These are phyloP conservation scores for Globisporangium cystogenes DNA, from an alignment of 352 stramenopile genomes.

Conservation along the genomic window DNA sequence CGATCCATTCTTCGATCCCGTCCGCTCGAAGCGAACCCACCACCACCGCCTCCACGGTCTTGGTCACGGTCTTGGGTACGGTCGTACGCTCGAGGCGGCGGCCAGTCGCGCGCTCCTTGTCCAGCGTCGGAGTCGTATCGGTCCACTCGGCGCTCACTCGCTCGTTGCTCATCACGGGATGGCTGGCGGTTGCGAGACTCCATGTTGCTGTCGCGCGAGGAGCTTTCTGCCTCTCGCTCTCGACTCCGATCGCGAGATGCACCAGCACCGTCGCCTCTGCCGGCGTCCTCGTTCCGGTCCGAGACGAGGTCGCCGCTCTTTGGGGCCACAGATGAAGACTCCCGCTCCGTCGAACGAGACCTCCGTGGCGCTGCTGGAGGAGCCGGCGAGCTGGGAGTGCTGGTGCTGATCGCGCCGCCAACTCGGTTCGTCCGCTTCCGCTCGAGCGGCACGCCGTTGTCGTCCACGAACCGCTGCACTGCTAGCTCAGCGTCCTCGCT, in stretches of 20 bases:
- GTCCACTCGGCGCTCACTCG: neutral
- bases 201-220: neutral
- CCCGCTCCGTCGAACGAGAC: conserved; percentile 34
- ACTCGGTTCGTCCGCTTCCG: conserved; percentile 30
- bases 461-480: conserved; percentile 32
- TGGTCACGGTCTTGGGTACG: neutral
- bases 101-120: neutral
- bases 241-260: neutral
- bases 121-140: neutral
- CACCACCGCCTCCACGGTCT: conserved; percentile 2
- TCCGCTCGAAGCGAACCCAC: neutral
- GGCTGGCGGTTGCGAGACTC: conserved; percentile 6
- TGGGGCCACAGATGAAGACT: conserved; percentile 4
- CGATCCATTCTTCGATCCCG: conserved; percentile 1
- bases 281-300: neutral
- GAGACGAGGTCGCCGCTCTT: neutral
- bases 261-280: neutral
- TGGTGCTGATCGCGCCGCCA: conserved; percentile 21
- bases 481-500: conserved; percentile 40
- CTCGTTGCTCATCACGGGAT: conserved; percentile 5
- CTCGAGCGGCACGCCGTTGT: conserved; percentile 30
- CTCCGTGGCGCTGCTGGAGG: conserved; percentile 11
- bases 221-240: neutral
- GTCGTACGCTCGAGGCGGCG: conserved; percentile 2
- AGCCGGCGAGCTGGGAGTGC: conserved; percentile 15